Base-by-base conservation (phyloP, 768 basidiomycete species). In the Imleria badia region DNA sequence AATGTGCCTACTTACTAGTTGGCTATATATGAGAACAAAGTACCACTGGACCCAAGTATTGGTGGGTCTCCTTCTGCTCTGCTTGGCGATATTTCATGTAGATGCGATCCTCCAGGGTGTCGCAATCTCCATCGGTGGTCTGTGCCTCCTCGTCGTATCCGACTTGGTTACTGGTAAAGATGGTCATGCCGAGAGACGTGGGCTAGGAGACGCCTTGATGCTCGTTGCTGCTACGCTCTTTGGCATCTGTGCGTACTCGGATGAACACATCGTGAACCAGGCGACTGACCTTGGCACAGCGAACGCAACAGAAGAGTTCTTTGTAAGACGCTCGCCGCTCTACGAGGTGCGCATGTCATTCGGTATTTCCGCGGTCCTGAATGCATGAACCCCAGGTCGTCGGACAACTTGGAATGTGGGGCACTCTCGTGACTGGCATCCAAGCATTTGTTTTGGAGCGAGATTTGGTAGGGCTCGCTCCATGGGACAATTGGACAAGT, bases 261-360 rank as follows among this genome's bases (percentile, higher is more conserved):
- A 36, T 46, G 15, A 17, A 29, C 38, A n/a, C 9, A 1, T 19
- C 26, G 6, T 8, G 36, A 7, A 35, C 8, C 13, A 17, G 11
- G 19, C 10, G 35, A 45, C 45, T 61, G 61, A 52, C 54, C n/a
- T 38, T 51, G 36, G 6, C 23, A 39, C 61, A 92, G 91, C 87
- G 17, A 94, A 94, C 57, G 87, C 92, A 9, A 91, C 89, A 0
- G 92, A 94, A 68, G 92, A 94, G 63, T 89, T 89, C 68, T 83
- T 94, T 58, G 92, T 94, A 36, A 82, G 91, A 53, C 82, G 76
- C 52, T 78, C 84, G 10, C 92, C 91, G 3, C 74, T 94, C 33
- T 93, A 91, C 62, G 92, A 94, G 74, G 84, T 79, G 35, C 5
- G 61, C 43, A 20, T 42, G 5, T 43, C 13, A 6, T 40, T 38